Percentiles rank a stretch among this genome's conserved stretches.
Conservation (phyloP, 2,329 filamentous ascomycete species). For the Fusarium graminum region DNA sequence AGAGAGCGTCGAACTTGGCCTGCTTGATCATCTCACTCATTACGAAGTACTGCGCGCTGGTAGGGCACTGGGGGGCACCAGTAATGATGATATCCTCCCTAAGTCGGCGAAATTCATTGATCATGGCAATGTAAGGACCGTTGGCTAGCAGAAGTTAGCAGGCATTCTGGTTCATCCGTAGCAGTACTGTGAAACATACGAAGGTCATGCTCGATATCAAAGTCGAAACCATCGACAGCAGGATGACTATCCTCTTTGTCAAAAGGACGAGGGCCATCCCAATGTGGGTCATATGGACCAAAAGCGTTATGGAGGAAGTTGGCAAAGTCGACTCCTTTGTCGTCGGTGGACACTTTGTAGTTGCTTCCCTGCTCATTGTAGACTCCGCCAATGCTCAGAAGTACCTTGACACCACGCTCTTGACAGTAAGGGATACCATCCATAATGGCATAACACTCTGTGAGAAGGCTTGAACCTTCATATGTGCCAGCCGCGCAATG, state of each 20-base stretch:
- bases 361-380: conserved; percentile 47
- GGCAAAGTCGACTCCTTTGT: conserved; percentile 55
- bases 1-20: conserved; percentile 59
- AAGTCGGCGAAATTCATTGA: conserved; percentile 53
- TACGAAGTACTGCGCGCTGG: conserved; percentile 46
- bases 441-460: conserved; percentile 54
- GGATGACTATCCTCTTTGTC: conserved; percentile 48
- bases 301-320: conserved; percentile 57
- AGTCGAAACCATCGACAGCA: conserved; percentile 59
- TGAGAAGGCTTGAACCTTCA: conserved; percentile 51
- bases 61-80: conserved; percentile 61
- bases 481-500: conserved; percentile 53
- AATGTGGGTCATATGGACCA: conserved; percentile 53
- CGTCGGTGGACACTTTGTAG: conserved; percentile 52
- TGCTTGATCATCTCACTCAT: conserved; percentile 57
- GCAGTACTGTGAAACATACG: conserved; percentile 44
- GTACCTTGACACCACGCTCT: conserved; percentile 57
- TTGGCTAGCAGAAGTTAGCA: conserved; percentile 47
- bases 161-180: neutral
- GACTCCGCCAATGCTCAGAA: conserved; percentile 58
- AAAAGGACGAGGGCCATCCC: conserved; percentile 56
- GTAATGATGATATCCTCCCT: conserved; percentile 55
- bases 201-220: conserved; percentile 56
- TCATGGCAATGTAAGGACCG: conserved; percentile 56
- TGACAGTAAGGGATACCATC: conserved; percentile 59